These are phyloP conservation scores for Ogataea saltuana DNA, from an alignment of 805 yeast genomes.

Conservation along the genomic window DNA sequence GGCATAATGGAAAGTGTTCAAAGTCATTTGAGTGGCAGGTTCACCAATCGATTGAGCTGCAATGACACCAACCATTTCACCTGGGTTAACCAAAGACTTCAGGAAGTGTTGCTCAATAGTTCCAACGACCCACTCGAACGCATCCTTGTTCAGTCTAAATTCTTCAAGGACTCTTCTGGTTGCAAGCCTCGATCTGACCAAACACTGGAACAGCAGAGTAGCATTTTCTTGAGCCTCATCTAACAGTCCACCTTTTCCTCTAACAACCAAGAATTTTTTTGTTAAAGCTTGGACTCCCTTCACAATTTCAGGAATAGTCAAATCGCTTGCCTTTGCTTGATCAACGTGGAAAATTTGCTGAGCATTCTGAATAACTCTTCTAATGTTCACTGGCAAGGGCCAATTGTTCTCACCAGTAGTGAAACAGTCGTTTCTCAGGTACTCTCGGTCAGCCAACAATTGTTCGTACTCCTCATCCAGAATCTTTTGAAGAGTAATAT, in stretches of 20 bases:
- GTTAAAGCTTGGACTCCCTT: slow-evolving; percentile 68
- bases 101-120: slow-evolving; percentile 93
- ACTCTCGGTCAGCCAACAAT: slow-evolving; percentile 70
- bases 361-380: slow-evolving; percentile 95
- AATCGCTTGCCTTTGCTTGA: slow-evolving; percentile 84
- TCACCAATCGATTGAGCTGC: slow-evolving; percentile 99
- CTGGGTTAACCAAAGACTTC: slow-evolving; percentile 89
- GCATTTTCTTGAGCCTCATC: slow-evolving; percentile 93
- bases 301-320: slow-evolving; percentile 81
- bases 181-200: slow-evolving; percentile 90
- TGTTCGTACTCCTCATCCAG: slow-evolving; percentile 86
- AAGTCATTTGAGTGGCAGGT: slow-evolving; percentile 97
- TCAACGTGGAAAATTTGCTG: slow-evolving; percentile 96
- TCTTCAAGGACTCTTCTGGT: slow-evolving; percentile 91
- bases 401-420: slow-evolving; percentile 92
- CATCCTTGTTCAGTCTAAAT: slow-evolving; percentile 75
- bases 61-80: slow-evolving; percentile 97
- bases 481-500: slow-evolving; percentile 73
- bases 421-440: slow-evolving; percentile 78
- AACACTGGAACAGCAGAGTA: slow-evolving; percentile 82
- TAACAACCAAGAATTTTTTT: slow-evolving; percentile 66
- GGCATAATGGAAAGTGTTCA: slow-evolving; percentile 96
- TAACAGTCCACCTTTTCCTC: slow-evolving; percentile 75
- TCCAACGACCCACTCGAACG: slow-evolving; percentile 96
- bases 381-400: slow-evolving; percentile 96